Conservation (phyloP, 2,329 filamentous ascomycete genomes). For the Botrytis hyacinthi region DNA sequence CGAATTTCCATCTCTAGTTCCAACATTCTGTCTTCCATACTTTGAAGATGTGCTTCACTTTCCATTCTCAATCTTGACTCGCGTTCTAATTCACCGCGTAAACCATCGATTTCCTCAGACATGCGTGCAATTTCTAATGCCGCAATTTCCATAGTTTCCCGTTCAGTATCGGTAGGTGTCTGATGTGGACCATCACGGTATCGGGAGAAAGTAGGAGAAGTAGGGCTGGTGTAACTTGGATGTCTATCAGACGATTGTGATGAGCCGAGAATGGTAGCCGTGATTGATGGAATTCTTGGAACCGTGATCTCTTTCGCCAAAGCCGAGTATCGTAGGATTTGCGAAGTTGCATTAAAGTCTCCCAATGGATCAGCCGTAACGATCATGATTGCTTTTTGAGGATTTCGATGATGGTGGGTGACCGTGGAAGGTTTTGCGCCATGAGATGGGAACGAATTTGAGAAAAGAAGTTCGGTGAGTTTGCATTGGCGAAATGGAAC, state of each 20-base stretch:
- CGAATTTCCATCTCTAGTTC: conserved; percentile 79
- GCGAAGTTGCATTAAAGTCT: conserved; percentile 94
- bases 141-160: conserved; percentile 77
- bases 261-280: conserved; percentile 57
- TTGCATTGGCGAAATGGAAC: conserved; percentile 83
- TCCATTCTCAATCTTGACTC: conserved; percentile 69
- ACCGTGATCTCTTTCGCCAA: conserved; percentile 91
- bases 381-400: conserved; percentile 92
- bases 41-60: conserved; percentile 71
- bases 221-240: background rate
- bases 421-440: conserved; percentile 20
- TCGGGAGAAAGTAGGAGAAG: conserved; percentile 30
- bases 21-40: conserved; percentile 59
- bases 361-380: conserved; percentile 90
- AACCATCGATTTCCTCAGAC: conserved; percentile 70
- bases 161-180: conserved; percentile 45
- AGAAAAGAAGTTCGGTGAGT: conserved; percentile 79
- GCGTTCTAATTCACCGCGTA: conserved; percentile 66
- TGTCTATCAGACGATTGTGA: conserved; percentile 9
- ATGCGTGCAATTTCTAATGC: conserved; percentile 80
- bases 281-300: conserved; percentile 80
- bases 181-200: conserved; percentile 35
- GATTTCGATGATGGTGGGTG: conserved; percentile 47
- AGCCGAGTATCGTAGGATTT: conserved; percentile 92
- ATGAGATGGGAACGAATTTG: conserved; percentile 69